phyloP scores from a whole-genome alignment of 2,329 filamentous ascomycete species.

The Moelleriella libera region DNA sequence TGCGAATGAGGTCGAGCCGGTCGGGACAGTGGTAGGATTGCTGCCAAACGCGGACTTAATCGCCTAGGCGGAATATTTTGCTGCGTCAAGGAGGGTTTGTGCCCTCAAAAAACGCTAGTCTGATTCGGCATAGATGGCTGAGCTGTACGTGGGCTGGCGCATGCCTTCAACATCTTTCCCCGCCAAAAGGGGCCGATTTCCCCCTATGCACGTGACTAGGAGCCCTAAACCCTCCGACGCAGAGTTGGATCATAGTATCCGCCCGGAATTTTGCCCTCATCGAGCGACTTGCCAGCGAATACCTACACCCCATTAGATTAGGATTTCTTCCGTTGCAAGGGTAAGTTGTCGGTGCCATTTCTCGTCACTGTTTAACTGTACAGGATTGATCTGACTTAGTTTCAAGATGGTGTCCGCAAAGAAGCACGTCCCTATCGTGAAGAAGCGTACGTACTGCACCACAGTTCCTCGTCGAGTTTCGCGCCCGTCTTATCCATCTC shows the following conservation, averaged over 20 bases:
- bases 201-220: constrained; percentile 13
- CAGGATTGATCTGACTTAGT: constrained; percentile 2
- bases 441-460: constrained; percentile 81
- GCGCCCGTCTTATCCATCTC: not conserved
- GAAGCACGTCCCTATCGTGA: constrained; percentile 99
- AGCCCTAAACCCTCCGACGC: constrained; percentile 20
- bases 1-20: not conserved
- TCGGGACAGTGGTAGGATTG: constrained; percentile 4
- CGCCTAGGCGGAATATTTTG: not conserved
- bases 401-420: constrained; percentile 88
- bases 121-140: not conserved
- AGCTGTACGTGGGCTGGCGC: too few species aligned
- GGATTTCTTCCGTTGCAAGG: constrained; percentile 20
- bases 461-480: not conserved
- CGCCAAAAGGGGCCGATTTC: not conserved
- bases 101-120: constrained; percentile 16
- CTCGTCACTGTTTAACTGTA: too few species aligned
- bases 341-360: constrained; percentile 10
- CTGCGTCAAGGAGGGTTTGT: constrained; percentile 15
- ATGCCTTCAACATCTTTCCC: too few species aligned
- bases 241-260: constrained; percentile 14
- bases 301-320: not conserved
- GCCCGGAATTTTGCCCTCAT: constrained; percentile 20
- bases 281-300: constrained; percentile 8
- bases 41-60: not conserved